These are phyloP conservation scores for Oidium heveae DNA, from an alignment of 2,329 filamentous ascomycete genomes.

Conservation along the genomic window DNA sequence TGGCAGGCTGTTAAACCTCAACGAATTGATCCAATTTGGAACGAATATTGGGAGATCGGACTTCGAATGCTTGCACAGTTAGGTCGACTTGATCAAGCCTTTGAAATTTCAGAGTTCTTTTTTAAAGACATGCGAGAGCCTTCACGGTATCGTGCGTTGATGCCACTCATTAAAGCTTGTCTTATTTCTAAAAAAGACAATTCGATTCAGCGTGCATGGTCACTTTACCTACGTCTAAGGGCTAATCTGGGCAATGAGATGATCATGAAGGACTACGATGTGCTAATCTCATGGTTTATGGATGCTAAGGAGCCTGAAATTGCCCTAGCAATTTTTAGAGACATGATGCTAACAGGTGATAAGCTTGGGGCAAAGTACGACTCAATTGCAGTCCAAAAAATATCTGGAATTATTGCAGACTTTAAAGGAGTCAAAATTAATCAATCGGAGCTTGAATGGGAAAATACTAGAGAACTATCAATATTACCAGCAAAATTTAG, in stretches of 20 bases:
- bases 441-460: conserved; percentile 15
- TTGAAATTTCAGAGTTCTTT: conserved; percentile 28
- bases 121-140: conserved; percentile 19
- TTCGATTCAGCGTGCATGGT: conserved; percentile 34
- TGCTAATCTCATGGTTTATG: conserved; percentile 45
- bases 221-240: conserved; percentile 38
- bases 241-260: conserved; percentile 32
- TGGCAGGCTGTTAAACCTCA: conserved; percentile 17
- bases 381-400: conserved; percentile 8
- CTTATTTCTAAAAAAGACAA: conserved; percentile 22
- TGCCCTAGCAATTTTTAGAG: conserved; percentile 55
- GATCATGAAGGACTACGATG: conserved; percentile 51
- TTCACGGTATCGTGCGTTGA: conserved; percentile 28
- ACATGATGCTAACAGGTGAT: conserved; percentile 43
- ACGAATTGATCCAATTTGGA: conserved; percentile 1
- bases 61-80: conserved; percentile 34
- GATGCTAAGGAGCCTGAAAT: conserved; percentile 35
- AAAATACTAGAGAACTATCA: conserved; percentile 15
- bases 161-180: conserved; percentile 46
- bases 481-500: conserved; percentile 25
- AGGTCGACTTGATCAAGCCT: conserved; percentile 32
- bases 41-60: conserved; percentile 36
- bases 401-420: conserved; percentile 2
- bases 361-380: conserved; percentile 4
- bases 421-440: conserved; percentile 6